Percentiles rank a stretch among this genome's conserved stretches.
phyloP scores from a whole-genome alignment of 441 rosid genomes.

The Flueggea neowawraea region DNA sequence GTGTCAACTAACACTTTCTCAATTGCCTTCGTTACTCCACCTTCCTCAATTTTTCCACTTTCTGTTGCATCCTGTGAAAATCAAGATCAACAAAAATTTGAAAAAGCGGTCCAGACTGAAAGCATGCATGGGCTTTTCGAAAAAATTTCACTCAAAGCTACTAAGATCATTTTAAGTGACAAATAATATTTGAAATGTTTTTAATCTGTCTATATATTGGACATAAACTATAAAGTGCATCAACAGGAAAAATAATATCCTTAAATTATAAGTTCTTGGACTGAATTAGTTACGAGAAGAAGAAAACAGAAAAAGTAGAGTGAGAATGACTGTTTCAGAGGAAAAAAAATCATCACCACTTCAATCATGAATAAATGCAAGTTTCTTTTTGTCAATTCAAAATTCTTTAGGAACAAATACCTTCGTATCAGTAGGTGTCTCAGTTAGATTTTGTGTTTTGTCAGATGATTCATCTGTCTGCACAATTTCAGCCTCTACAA shows the following conservation, averaged over 20 bases:
- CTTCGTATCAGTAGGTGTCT: slow-evolving; percentile 29
- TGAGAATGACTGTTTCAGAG: too few species aligned
- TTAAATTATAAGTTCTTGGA: too few species aligned
- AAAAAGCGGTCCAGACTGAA: not conserved
- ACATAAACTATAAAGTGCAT: too few species aligned
- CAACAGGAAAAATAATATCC: too few species aligned
- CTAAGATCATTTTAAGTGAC: not conserved
- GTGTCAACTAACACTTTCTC: slow-evolving; percentile 68
- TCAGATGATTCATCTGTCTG: slow-evolving; percentile 15
- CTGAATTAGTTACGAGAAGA: too few species aligned
- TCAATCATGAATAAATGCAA: not conserved
- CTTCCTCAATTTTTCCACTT: slow-evolving; percentile 31
- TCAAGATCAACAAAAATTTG: not conserved
- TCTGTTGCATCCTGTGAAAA: slow-evolving; percentile 41
- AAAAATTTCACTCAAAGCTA: not conserved
- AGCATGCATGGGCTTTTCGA: not conserved
- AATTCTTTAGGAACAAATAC: slow-evolving; percentile 15
- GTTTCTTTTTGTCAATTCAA: not conserved
- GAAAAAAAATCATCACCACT: not conserved
- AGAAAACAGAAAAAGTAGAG: too few species aligned
- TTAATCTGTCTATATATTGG: too few species aligned
- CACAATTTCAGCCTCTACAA: slow-evolving; percentile 20
- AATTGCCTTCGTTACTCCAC: slow-evolving; percentile 27
- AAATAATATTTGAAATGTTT: not conserved
- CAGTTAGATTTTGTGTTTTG: slow-evolving; percentile 14